A percentile compares a stretch with the other conserved stretches of the same genome.
Evolutionary conservation across 352 stramenopile genomes (phyloP).

Genomic region (Aphanomyces euteiches): DNA sequence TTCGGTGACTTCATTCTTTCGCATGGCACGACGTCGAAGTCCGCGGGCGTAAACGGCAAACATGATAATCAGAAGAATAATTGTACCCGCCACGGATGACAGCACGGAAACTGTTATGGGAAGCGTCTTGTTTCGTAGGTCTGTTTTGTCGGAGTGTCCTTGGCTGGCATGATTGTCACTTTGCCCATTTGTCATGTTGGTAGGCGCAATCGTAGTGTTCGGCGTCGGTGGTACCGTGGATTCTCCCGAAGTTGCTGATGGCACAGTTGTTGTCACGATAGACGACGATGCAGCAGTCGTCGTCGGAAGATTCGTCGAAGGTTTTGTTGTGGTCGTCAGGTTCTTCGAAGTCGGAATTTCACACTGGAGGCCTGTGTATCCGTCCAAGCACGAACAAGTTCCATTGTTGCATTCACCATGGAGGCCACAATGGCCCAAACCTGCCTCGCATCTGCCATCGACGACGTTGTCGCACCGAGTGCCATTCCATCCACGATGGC

Average conservation of each 20-base stretch:
- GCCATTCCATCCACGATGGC: conserved; percentile 65
- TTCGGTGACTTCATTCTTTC: not conserved
- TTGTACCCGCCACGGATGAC: conserved; percentile 36
- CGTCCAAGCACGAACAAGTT: conserved; percentile 39
- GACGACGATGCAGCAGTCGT: conserved; percentile 3
- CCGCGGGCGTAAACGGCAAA: conserved; percentile 38
- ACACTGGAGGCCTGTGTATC: conserved; percentile 51
- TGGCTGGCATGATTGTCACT: not conserved
- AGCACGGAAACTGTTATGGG: conserved; percentile 18
- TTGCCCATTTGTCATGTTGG: not conserved
- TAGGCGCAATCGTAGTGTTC: not conserved
- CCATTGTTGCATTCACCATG: conserved; percentile 45
- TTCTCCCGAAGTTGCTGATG: not conserved
- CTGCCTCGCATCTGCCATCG: conserved; percentile 40
- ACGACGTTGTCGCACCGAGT: conserved; percentile 57
- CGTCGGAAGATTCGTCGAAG: not conserved
- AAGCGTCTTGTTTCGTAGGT: not conserved
- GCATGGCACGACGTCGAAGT: not conserved
- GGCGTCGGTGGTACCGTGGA: not conserved
- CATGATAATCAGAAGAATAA: conserved; percentile 59
- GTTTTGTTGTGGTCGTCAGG: conserved; percentile 5
- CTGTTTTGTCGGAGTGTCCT: conserved; percentile 30
- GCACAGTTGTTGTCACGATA: not conserved
- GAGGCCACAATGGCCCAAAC: conserved; percentile 44
- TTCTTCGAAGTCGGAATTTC: conserved; percentile 37